phyloP scores from a whole-genome alignment of 257 asterid genomes.

The Vinca minor region DNA sequence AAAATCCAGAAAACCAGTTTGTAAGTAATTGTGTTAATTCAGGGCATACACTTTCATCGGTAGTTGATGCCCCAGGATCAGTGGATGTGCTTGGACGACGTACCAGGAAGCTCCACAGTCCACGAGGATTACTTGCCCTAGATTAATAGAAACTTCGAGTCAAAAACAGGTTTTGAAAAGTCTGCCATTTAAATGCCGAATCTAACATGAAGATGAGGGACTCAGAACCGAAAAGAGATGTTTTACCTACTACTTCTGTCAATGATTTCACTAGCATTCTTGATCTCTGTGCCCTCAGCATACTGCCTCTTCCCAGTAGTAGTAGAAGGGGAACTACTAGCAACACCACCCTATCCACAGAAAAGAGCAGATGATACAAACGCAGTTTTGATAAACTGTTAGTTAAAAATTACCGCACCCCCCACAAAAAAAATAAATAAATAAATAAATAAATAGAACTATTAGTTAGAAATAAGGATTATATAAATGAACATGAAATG shows the following conservation, averaged over 20 bases:
- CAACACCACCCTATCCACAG: conserved; percentile 49
- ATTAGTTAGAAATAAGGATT: not conserved
- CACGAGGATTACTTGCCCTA: conserved; percentile 43
- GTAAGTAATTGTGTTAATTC: conserved; percentile 12
- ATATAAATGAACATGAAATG: not conserved
- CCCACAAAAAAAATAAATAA: no score
- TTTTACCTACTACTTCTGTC: conserved; percentile 50
- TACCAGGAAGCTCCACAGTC: conserved; percentile 61
- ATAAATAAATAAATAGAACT: no score
- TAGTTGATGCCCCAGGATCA: conserved; percentile 35
- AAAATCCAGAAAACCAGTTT: conserved; percentile 4
- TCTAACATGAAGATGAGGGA: conserved; percentile 1
- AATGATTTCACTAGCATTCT: conserved; percentile 27
- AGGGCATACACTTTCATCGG: conserved; percentile 43
- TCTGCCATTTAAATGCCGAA: conserved; percentile 6
- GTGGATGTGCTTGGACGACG: conserved; percentile 41
- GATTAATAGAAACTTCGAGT: conserved; percentile 14
- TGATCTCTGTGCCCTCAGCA: conserved; percentile 27
- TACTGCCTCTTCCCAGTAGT: conserved; percentile 27
- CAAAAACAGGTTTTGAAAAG: not conserved
- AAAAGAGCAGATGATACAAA: conserved; percentile 13
- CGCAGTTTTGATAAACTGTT: not conserved
- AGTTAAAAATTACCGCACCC: no score
- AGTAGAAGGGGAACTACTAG: conserved; percentile 31
- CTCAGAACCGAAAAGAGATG: not conserved